Evolutionary conservation across 169 alveolate species (phyloP), one percentile per base, ranked within the genome.

Genomic region (Eimeria maxima): DNA sequence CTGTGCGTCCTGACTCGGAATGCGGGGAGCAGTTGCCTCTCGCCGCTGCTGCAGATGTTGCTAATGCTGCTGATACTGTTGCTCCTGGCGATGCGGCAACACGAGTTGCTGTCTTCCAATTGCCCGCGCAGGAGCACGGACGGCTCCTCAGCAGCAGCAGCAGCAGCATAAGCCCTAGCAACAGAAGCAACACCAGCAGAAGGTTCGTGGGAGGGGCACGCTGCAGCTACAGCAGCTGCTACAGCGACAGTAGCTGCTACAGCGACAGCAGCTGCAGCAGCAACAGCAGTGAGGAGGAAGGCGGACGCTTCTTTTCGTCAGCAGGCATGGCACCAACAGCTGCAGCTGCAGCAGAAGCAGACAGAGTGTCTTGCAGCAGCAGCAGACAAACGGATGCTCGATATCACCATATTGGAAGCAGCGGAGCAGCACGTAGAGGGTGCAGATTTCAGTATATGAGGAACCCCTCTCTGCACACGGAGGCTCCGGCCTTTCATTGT

Each of bases 191-290:
- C 27, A 78, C 65, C 89, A 78, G 60, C 11, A 78, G 60, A 38
- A 50, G 73, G 11, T 45, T 10, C 71, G 24, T 16, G 6, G 71
- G 8, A n/a, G 44, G 71, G 18, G 27, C 10, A 71, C 53, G 29
- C 47, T 24, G 71, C 74, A 47, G 55, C 71, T 47, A 53, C 74
- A 53, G 74, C 90, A 47, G 90, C 90, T 86, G 27, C 80, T 22
- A 53, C 80, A 86, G 93, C 47, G 65, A 60, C 93, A 86, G 93
- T 80, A 55, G 93, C 93, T 55, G 80, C 81, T 33, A 44, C 80
- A 86, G 60, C 80, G 80, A 33, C 47, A 42, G 44, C 90, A 81
- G 90, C 90, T n/a, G 90, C 90, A 81, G 71, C 67, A 81, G 47
- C 90, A 50, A 44, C 67, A 81, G 47, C 73, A 81, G 73, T n/a